Evolutionary conservation across 2,329 filamentous ascomycete species (phyloP).

Genomic region (Calycina herbarum): DNA sequence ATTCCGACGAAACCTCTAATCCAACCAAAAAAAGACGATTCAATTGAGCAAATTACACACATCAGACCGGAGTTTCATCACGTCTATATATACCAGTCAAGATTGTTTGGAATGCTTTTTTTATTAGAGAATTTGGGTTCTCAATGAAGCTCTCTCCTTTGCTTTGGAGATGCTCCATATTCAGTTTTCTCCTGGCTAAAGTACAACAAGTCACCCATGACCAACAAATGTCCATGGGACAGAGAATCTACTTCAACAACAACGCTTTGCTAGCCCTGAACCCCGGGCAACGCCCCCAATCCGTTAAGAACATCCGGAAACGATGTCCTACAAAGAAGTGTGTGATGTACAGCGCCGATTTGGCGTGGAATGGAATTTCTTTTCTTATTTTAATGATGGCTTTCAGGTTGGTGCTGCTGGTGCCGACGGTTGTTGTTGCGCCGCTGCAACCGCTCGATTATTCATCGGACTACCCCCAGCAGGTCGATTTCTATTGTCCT

Average conservation of each 20-base stretch:
- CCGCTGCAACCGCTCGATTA: slow-evolving; percentile 25
- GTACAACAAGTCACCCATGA: slow-evolving; percentile 33
- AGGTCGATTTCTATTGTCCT: slow-evolving; percentile 26
- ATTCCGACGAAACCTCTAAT: slow-evolving; percentile 19
- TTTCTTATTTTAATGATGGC: background rate
- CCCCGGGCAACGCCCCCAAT: slow-evolving; percentile 35
- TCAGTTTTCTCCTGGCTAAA: slow-evolving; percentile 31
- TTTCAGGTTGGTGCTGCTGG: slow-evolving; percentile 28
- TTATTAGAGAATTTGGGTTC: background rate
- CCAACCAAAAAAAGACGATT: slow-evolving; percentile 29
- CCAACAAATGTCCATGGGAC: slow-evolving; percentile 17
- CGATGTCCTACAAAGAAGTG: slow-evolving; percentile 29
- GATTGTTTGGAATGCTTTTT: background rate
- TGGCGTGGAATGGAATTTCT: slow-evolving; percentile 13
- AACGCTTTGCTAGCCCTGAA: slow-evolving; percentile 31
- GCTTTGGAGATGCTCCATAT: slow-evolving; percentile 11
- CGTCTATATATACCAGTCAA: background rate
- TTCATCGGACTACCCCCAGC: slow-evolving; percentile 26
- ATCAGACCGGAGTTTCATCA: background rate
- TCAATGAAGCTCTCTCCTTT: slow-evolving; percentile 14
- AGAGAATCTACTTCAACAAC: slow-evolving; percentile 30
- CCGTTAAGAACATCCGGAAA: slow-evolving; percentile 24
- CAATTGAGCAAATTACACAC: slow-evolving; percentile 16
- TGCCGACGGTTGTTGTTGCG: slow-evolving; percentile 6
- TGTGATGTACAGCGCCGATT: slow-evolving; percentile 30